Evolutionary conservation across 2,329 filamentous ascomycete species (phyloP).

Genomic region (Rhynchosporium agropyri): DNA sequence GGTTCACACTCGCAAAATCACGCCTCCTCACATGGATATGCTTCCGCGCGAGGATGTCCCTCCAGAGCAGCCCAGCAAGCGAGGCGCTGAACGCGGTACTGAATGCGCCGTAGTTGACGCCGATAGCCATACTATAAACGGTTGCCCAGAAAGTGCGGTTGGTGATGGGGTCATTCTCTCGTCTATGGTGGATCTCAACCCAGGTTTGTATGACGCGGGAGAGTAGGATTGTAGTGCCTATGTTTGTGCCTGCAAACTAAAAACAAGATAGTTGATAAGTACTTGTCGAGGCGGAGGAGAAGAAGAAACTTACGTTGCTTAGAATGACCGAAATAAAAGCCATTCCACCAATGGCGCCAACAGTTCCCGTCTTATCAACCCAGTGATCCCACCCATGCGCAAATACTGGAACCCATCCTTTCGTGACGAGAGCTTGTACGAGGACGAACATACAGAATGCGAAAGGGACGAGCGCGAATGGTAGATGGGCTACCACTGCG

Average conservation of each 20-base stretch:
- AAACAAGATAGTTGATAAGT: too few relatives aligned
- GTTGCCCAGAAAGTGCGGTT: slow-evolving; percentile 73
- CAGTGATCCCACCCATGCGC: slow-evolving; percentile 74
- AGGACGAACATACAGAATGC: slow-evolving; percentile 75
- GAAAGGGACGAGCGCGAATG: slow-evolving; percentile 69
- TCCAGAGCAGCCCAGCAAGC: slow-evolving; percentile 71
- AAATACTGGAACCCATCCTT: slow-evolving; percentile 74
- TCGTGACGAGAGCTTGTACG: slow-evolving; percentile 71
- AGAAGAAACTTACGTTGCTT: slow-evolving; percentile 63
- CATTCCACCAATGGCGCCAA: slow-evolving; percentile 73
- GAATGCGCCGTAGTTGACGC: slow-evolving; percentile 76
- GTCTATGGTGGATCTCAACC: slow-evolving; percentile 57
- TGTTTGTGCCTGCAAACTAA: slow-evolving; percentile 76
- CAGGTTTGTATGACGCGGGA: slow-evolving; percentile 71
- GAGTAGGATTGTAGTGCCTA: slow-evolving; percentile 73
- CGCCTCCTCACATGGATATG: slow-evolving; percentile 64
- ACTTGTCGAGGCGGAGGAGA: too few relatives aligned
- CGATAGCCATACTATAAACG: slow-evolving; percentile 73
- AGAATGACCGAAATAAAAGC: slow-evolving; percentile 70
- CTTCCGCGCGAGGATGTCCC: slow-evolving; percentile 69
- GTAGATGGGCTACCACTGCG: slow-evolving; percentile 66
- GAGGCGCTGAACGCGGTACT: slow-evolving; percentile 73
- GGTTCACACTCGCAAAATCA: slow-evolving; percentile 69
- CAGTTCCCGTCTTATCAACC: slow-evolving; percentile 68
- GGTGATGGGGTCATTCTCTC: slow-evolving; percentile 53